These are phyloP conservation scores for Aureobasidium sp. DNA, from an alignment of 2,329 filamentous ascomycete species.

Conservation along the genomic window DNA sequence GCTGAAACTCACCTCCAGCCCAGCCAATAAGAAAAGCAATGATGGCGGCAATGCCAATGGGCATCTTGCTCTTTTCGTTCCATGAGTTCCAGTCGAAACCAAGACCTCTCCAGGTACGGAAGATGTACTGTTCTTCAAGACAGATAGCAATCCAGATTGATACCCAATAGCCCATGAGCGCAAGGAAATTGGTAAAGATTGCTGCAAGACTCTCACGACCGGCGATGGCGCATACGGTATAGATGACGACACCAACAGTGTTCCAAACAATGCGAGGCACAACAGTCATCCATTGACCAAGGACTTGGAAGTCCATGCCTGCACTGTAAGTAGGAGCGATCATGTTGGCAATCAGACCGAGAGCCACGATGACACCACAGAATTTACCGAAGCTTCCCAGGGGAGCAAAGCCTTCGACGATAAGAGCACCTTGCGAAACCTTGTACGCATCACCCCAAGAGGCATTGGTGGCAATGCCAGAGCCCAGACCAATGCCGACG, in stretches of 20 bases:
- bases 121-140: slow-evolving; percentile 54
- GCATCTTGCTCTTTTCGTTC: slow-evolving; percentile 50
- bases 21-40: slow-evolving; percentile 55
- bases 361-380: slow-evolving; percentile 54
- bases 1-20: slow-evolving; percentile 37
- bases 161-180: slow-evolving; percentile 64
- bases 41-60: slow-evolving; percentile 53
- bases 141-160: slow-evolving; percentile 56
- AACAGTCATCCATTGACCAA: slow-evolving; percentile 48
- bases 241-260: slow-evolving; percentile 51
- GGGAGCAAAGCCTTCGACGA: slow-evolving; percentile 52
- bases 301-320: slow-evolving; percentile 59
- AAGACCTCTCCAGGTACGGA: slow-evolving; percentile 38
- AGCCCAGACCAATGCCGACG: slow-evolving; percentile 53
- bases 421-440: slow-evolving; percentile 53
- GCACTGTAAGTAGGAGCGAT: slow-evolving; percentile 56
- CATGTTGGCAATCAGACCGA: slow-evolving; percentile 58
- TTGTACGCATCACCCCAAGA: slow-evolving; percentile 50
- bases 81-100: slow-evolving; percentile 54
- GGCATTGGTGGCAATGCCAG: slow-evolving; percentile 43
- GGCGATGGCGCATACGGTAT: slow-evolving; percentile 55
- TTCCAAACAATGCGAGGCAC: slow-evolving; percentile 60
- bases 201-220: slow-evolving; percentile 51
- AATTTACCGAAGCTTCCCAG: slow-evolving; percentile 57
- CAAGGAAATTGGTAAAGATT: slow-evolving; percentile 62